Evolutionary conservation across 2,329 filamentous ascomycete species (phyloP), one percentile per base, ranked within the genome.

Genomic region (Setomelanomma holmii): DNA sequence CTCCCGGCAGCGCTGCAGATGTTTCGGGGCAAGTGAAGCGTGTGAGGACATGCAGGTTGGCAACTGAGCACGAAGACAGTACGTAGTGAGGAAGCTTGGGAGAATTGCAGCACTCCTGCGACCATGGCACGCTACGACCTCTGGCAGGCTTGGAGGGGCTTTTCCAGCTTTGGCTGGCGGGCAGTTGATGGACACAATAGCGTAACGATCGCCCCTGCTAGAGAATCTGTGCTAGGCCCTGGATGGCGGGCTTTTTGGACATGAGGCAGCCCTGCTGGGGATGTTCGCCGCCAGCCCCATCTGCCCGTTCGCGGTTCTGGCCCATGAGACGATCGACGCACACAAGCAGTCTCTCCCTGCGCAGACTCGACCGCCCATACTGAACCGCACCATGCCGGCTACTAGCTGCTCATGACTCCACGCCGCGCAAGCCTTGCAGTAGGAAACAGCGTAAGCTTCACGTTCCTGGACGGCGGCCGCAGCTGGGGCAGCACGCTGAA

Each of bases 261-360:
- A 50, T 60, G 57, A 66, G 61, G 65, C 65, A 64, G 66, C 59
- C 59, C 58, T 68, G 66, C 58, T 68, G 63, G 56, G 60, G 55
- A 64, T 58, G 61, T 60, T 63, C 60, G 60, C 64, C 63, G 56
- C 63, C 59, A 64, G 65, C 60, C 56, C 60, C 61, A 51, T 58
- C 49, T 62, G 60, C 58, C 59, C 55, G 64, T 60, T 59, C 60
- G 48, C 59, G 57, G 63, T 69, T 70, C 67, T 72, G 66, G 68
- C 66, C 69, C 68, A 65, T 71, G 68, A 71, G 68, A 67, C 67
- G 69, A 73, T 73, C 68, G 61, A 60, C 66, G 66, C 58, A 56
- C 34, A 53, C 54, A 51, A 48, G 40, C n/a, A 35, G 45, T 49
- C 39, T 40, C 49, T 53, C 53, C 39, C 60, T 61, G 49, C 52